phyloP scores from a whole-genome alignment of 2,329 filamentous ascomycete genomes.

The Ampelomyces quisqualis region DNA sequence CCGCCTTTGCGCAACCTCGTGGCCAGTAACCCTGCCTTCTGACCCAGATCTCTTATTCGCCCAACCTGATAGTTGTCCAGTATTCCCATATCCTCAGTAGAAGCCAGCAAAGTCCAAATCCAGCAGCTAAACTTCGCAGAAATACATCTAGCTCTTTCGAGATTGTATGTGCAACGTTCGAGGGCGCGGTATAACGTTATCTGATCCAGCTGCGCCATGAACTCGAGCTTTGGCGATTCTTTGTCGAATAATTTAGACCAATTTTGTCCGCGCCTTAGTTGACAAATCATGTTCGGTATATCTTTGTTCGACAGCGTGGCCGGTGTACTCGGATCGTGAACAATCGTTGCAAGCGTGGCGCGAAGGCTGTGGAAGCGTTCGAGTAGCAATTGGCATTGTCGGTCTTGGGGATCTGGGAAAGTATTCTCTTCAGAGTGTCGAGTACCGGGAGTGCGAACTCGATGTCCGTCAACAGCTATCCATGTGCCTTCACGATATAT shows the following conservation, averaged over 20 bases:
- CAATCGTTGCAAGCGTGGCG: slow-evolving; percentile 57
- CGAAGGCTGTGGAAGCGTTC: slow-evolving; percentile 67
- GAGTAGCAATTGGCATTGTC: slow-evolving; percentile 68
- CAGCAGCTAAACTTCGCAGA: slow-evolving; percentile 72
- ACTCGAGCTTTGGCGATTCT: slow-evolving; percentile 49
- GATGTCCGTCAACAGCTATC: slow-evolving; percentile 51
- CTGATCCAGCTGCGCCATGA: slow-evolving; percentile 60
- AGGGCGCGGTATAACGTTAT: slow-evolving; percentile 66
- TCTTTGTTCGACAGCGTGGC: background rate
- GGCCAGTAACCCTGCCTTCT: slow-evolving; percentile 67
- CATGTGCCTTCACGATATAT: slow-evolving; percentile 80
- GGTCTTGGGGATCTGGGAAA: slow-evolving; percentile 54
- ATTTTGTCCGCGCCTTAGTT: slow-evolving; percentile 41
- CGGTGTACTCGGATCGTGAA: slow-evolving; percentile 22
- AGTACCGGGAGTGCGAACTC: background rate
- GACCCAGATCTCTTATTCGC: slow-evolving; percentile 75
- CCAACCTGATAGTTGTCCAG: slow-evolving; percentile 74
- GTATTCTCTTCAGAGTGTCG: background rate
- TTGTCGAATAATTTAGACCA: slow-evolving; percentile 35
- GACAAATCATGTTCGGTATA: slow-evolving; percentile 8
- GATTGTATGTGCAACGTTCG: slow-evolving; percentile 61
- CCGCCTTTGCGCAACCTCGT: slow-evolving; percentile 28
- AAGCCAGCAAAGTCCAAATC: slow-evolving; percentile 80
- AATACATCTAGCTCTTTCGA: slow-evolving; percentile 56
- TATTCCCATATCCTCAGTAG: slow-evolving; percentile 71